Evolutionary conservation across 2,329 filamentous ascomycete genomes (phyloP).

Genomic region (Volutella citrinella): DNA sequence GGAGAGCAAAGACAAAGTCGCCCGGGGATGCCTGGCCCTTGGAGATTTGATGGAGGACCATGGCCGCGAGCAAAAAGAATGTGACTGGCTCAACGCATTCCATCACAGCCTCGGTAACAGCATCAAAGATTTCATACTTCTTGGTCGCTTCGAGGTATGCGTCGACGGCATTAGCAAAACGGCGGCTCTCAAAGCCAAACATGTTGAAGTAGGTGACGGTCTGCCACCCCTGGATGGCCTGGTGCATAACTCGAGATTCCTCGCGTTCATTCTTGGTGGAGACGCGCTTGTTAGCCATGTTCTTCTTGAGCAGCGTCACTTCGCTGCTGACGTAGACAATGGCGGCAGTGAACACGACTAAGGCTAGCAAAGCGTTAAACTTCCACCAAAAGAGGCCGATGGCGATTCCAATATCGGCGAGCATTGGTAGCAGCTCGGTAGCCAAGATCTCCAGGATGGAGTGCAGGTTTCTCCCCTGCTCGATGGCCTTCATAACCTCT

Average conservation of each 20-base stretch:
- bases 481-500: constrained; percentile 62
- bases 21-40: constrained; percentile 16
- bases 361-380: constrained; percentile 58
- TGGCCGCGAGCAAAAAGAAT: constrained; percentile 26
- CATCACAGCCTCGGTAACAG: constrained; percentile 18
- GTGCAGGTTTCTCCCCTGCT: constrained; percentile 59
- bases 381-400: constrained; percentile 58
- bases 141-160: constrained; percentile 18
- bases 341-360: constrained; percentile 31
- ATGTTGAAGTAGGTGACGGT: constrained; percentile 48
- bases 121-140: constrained; percentile 19
- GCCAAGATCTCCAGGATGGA: constrained; percentile 57
- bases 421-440: constrained; percentile 59
- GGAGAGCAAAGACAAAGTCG: constrained; percentile 59
- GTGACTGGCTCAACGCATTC: constrained; percentile 45
- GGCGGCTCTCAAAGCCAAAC: constrained; percentile 26
- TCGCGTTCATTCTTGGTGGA: constrained; percentile 41
- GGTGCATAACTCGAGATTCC: constrained; percentile 52
- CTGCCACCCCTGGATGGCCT: constrained; percentile 58
- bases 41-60: constrained; percentile 20
- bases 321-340: constrained; percentile 20
- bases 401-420: constrained; percentile 60
- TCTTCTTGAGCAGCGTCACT: constrained; percentile 33
- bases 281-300: constrained; percentile 36
- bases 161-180: constrained; percentile 25